phyloP scores from a whole-genome alignment of 2,329 filamentous ascomycete species.

The Raffaelea deltoideospora region DNA sequence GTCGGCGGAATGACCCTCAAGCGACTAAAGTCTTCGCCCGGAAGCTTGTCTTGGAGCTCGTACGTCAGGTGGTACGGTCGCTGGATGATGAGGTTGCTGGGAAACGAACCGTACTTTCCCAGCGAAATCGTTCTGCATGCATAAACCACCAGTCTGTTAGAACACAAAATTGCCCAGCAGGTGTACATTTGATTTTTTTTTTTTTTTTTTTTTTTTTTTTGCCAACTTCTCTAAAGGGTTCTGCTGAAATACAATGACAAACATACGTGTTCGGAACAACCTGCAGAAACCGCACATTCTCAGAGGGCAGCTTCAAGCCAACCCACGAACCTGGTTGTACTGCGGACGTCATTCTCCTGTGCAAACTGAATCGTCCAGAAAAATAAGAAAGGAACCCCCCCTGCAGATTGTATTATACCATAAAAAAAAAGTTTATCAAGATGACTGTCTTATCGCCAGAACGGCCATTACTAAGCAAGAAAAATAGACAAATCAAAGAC shows the following conservation, averaged over 20 bases:
- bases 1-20: conserved; percentile 65
- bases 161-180: no score
- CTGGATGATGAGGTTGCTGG: conserved; percentile 77
- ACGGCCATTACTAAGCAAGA: neutral
- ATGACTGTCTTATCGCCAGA: neutral
- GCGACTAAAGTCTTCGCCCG: conserved; percentile 48
- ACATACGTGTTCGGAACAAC: conserved; percentile 43
- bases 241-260: conserved; percentile 5
- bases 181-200: neutral
- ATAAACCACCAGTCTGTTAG: no score
- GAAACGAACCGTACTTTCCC: conserved; percentile 86
- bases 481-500: no score
- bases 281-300: conserved; percentile 40
- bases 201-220: conserved; percentile 2
- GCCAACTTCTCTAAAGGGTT: neutral
- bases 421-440: neutral
- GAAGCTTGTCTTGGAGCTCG: conserved; percentile 61
- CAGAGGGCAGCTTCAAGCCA: conserved; percentile 42
- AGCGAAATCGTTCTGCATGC: conserved; percentile 68
- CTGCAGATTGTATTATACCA: no score
- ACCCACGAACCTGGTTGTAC: conserved; percentile 46
- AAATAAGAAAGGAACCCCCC: no score
- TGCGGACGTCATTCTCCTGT: conserved; percentile 16
- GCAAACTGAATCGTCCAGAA: no score
- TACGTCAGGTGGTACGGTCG: conserved; percentile 85